phyloP scores from a whole-genome alignment of 2,329 filamentous ascomycete genomes.

The Corniculantispora saksenae region DNA sequence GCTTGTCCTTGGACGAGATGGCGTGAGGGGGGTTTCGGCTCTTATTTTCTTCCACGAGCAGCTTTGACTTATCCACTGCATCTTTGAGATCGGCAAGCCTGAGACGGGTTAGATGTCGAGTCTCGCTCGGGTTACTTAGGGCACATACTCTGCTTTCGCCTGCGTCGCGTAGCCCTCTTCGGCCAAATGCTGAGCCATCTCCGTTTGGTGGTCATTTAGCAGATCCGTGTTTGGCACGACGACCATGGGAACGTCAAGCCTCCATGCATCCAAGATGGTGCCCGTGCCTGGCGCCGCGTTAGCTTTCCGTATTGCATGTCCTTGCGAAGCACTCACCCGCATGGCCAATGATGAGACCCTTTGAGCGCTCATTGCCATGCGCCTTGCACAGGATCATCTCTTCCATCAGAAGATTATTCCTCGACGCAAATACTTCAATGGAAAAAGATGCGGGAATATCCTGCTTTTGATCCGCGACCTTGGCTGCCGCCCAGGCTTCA shows the following conservation, averaged over 20 bases:
- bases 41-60: conserved; percentile 38
- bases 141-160: conserved; percentile 63
- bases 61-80: conserved; percentile 39
- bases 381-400: conserved; percentile 58
- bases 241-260: conserved; percentile 73
- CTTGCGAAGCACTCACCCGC: conserved; percentile 63
- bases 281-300: conserved; percentile 67
- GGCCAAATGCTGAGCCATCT: conserved; percentile 78
- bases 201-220: conserved; percentile 86
- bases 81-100: conserved; percentile 36
- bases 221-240: conserved; percentile 84
- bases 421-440: conserved; percentile 35
- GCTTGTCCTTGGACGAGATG: conserved; percentile 22
- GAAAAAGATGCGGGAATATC: conserved; percentile 29
- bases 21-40: conserved; percentile 36
- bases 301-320: background rate
- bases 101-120: background rate
- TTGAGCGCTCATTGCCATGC: conserved; percentile 45
- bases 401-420: conserved; percentile 37
- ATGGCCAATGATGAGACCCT: conserved; percentile 83
- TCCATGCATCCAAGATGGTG: conserved; percentile 80
- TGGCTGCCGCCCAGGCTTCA: conserved; percentile 39
- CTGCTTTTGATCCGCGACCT: conserved; percentile 24
- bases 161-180: conserved; percentile 75
- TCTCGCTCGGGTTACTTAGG: background rate